phyloP scores from a whole-genome alignment of 345 rosid species.

The Populus tremula region DNA sequence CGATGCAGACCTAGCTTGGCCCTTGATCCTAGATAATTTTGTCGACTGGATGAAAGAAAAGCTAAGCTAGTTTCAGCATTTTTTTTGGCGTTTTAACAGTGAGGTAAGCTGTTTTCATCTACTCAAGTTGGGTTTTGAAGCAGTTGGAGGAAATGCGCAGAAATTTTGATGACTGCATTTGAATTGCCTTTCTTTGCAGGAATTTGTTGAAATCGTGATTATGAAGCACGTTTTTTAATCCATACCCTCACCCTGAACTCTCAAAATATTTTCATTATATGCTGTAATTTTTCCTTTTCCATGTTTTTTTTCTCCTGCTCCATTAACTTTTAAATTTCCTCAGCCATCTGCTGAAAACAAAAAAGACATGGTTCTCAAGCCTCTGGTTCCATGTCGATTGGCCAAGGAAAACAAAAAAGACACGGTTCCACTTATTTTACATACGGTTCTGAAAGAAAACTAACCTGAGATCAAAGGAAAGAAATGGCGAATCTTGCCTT shows the following conservation, averaged over 20 bases:
- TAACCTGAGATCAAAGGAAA: no score
- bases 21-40: slow-evolving; percentile 52
- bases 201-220: not conserved
- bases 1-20: slow-evolving; percentile 47
- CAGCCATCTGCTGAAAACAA: no score
- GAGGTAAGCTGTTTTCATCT: not conserved
- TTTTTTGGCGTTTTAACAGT: not conserved
- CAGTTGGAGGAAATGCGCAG: not conserved
- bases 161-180: not conserved
- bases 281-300: not conserved
- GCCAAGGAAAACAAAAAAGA: no score
- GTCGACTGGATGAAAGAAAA: slow-evolving; percentile 55
- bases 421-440: no score
- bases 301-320: no score
- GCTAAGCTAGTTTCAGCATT: slow-evolving; percentile 22
- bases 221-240: not conserved
- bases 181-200: not conserved
- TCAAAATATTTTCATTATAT: not conserved
- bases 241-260: not conserved
- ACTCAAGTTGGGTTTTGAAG: no score
- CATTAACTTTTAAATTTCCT: no score
- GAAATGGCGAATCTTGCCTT: no score
- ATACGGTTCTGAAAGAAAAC: no score
- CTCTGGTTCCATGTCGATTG: no score
- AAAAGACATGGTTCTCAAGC: no score